A percentile compares a stretch with the other conserved stretches of the same genome.
phyloP scores from a whole-genome alignment of 495 filamentous ascomycete species.

The Xylaria scruposa region DNA sequence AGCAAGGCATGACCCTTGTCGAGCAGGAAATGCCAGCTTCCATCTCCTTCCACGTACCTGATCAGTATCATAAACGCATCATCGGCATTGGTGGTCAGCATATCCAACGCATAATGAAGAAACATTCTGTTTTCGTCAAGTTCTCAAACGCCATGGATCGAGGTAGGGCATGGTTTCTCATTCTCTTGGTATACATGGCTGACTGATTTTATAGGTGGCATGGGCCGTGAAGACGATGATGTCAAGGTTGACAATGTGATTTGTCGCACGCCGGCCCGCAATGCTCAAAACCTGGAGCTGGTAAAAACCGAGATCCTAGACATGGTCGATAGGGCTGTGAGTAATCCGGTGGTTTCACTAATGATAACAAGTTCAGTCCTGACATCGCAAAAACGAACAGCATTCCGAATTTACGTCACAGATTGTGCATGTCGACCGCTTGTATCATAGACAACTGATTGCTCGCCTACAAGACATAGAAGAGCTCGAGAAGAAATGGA shows the following conservation, averaged over 20 bases:
- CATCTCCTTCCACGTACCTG: slow-evolving; percentile 99
- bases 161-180: slow-evolving; percentile 40
- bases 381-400: slow-evolving; percentile 41
- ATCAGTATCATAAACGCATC: slow-evolving; percentile 99
- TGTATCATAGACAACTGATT: slow-evolving; percentile 94
- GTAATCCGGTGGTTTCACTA: slow-evolving; percentile 38
- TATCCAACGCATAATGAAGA: slow-evolving; percentile 99
- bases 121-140: slow-evolving; percentile 99
- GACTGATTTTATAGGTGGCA: slow-evolving; percentile 61
- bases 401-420: slow-evolving; percentile 97
- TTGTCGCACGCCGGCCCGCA: slow-evolving; percentile 94
- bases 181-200: not conserved
- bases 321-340: slow-evolving; percentile 94
- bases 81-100: slow-evolving; percentile 98
- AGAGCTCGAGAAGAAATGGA: slow-evolving; percentile 96
- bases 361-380: slow-evolving; percentile 24
- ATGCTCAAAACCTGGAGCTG: slow-evolving; percentile 93
- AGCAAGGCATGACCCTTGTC: slow-evolving; percentile 86
- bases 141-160: slow-evolving; percentile 99
- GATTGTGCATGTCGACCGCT: slow-evolving; percentile 87
- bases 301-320: slow-evolving; percentile 99
- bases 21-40: slow-evolving; percentile 99
- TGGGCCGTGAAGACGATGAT: slow-evolving; percentile 94
- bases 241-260: slow-evolving; percentile 99
- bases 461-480: slow-evolving; percentile 86